These are phyloP conservation scores for Chenopodium suecicum DNA, from an alignment of 148 eudicot genomes.

Conservation along the genomic window DNA sequence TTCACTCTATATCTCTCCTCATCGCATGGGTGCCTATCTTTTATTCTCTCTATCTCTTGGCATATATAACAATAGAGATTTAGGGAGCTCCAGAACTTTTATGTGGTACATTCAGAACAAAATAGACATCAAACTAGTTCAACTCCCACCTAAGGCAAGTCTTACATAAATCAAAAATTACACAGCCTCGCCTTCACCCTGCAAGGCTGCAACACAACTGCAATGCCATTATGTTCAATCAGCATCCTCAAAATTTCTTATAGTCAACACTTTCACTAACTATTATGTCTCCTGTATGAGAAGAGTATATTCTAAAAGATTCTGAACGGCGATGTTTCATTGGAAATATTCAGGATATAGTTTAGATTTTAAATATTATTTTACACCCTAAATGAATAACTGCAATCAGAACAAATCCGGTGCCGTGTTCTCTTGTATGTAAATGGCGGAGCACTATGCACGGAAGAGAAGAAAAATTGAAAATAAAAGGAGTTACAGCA, in stretches of 20 bases:
- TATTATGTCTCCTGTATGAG: background rate
- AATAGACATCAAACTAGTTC: background rate
- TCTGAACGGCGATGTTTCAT: background rate
- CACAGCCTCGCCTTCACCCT: background rate
- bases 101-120: background rate
- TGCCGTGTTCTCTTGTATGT: background rate
- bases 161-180: background rate
- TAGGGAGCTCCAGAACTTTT: background rate
- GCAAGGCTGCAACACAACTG: background rate
- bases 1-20: too few species aligned
- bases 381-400: background rate
- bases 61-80: too few species aligned
- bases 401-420: background rate
- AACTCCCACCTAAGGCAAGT: background rate
- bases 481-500: background rate
- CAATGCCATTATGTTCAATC: background rate
- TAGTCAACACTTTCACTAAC: background rate
- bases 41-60: too few species aligned
- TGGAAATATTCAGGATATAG: background rate
- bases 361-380: background rate
- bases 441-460: slow-evolving; percentile 6
- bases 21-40: too few species aligned
- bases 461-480: too few species aligned
- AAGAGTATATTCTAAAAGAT: background rate
- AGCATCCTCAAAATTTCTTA: background rate